Evolutionary conservation across 805 yeast genomes (phyloP).

Genomic region (Saccharomycopsis sp.): DNA sequence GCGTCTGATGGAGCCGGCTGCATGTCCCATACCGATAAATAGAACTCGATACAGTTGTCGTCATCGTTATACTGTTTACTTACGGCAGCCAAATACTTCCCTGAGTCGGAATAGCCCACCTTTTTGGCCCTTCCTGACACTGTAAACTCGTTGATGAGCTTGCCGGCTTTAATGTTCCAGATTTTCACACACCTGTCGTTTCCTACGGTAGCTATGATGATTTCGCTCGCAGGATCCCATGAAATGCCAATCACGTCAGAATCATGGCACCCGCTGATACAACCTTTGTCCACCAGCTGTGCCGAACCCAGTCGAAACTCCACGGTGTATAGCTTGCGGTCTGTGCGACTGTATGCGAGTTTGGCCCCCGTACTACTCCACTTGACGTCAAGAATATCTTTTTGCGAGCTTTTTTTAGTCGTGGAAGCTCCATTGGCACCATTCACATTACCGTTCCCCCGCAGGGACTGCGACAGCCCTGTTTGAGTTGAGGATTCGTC

Average conservation of each 20-base stretch:
- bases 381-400: conserved; percentile 3
- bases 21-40: conserved; percentile 3
- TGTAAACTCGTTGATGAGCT: neutral
- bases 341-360: conserved; percentile 8
- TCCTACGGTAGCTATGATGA: conserved; percentile 11
- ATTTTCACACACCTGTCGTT: conserved; percentile 5
- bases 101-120: conserved; percentile 5
- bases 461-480: neutral
- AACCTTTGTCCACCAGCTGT: neutral
- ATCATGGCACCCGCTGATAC: neutral
- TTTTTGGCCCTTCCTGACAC: conserved; percentile 10
- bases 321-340: neutral
- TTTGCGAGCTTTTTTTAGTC: neutral
- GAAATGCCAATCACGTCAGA: neutral
- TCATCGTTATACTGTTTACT: conserved; percentile 8
- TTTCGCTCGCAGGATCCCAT: conserved; percentile 13
- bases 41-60: neutral
- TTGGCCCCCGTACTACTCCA: conserved; percentile 14
- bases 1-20: neutral
- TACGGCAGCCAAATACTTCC: conserved; percentile 6
- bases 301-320: neutral
- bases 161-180: conserved; percentile 6
- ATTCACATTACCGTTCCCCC: neutral
- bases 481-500: conserved; percentile 1
- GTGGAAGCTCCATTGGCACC: neutral